phyloP scores from a whole-genome alignment of 305 asterid genomes.

The Fraxinus dipetala region DNA sequence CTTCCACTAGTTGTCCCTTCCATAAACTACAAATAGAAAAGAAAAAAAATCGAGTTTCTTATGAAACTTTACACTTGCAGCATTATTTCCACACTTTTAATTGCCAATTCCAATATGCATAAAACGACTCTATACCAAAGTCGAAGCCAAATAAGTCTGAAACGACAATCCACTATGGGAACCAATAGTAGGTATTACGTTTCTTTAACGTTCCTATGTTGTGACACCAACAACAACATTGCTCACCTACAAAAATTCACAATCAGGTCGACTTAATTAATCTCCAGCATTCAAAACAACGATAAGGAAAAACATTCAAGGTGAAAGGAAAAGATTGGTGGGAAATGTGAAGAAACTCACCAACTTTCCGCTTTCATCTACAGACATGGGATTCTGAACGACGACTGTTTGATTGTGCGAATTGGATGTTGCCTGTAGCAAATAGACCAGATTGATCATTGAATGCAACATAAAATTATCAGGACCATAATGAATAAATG shows the following conservation, averaged over 20 bases:
- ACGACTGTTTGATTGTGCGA: constrained; percentile 77
- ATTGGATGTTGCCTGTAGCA: constrained; percentile 47
- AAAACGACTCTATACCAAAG: constrained; percentile 32
- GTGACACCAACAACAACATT: constrained; percentile 87
- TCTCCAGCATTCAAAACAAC: constrained; percentile 4
- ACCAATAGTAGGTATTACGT: constrained; percentile 5
- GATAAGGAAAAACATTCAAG: background rate
- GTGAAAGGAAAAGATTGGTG: background rate
- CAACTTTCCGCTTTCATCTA: constrained; percentile 87
- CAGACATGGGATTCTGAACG: constrained; percentile 82
- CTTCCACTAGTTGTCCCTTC: constrained; percentile 19
- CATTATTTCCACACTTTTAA: constrained; percentile 21
- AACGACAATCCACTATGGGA: constrained; percentile 20
- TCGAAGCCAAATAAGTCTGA: constrained; percentile 10
- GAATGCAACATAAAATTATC: background rate
- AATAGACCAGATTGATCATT: constrained; percentile 20
- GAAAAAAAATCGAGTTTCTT: constrained; percentile 16
- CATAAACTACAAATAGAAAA: constrained; percentile 7
- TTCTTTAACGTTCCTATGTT: constrained; percentile 38
- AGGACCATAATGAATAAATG: background rate
- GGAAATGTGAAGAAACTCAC: constrained; percentile 38
- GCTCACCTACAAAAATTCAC: constrained; percentile 51
- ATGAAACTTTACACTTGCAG: constrained; percentile 30
- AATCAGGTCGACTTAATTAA: constrained; percentile 12
- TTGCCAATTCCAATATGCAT: constrained; percentile 31